phyloP scores from a whole-genome alignment of 352 stramenopile species.

The Elongisporangium anandrum region DNA sequence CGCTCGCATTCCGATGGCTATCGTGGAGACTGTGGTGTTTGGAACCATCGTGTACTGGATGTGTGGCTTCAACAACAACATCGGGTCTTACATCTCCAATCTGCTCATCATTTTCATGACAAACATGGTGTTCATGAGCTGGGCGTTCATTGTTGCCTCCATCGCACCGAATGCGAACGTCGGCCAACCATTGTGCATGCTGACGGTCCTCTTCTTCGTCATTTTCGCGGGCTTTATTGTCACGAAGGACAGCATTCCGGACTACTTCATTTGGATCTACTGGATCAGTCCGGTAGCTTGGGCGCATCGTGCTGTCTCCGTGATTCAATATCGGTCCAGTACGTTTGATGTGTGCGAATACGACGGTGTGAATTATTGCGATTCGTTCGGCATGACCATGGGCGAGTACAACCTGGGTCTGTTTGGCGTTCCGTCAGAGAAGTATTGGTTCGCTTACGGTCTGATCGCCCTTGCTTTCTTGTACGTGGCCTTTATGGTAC shows the following conservation, averaged over 20 bases:
- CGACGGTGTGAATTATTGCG: too few species aligned
- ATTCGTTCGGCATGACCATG: slow-evolving; percentile 8
- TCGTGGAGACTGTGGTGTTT: slow-evolving; percentile 70
- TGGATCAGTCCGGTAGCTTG: too few species aligned
- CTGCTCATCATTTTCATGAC: slow-evolving; percentile 48
- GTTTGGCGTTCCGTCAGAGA: slow-evolving; percentile 14
- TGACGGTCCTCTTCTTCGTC: too few species aligned
- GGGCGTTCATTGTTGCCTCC: slow-evolving; percentile 35
- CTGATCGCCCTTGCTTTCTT: slow-evolving; percentile 25
- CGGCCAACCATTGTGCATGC: slow-evolving; percentile 25
- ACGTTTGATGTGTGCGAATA: too few species aligned
- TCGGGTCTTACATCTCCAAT: slow-evolving; percentile 47
- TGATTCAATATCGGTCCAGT: too few species aligned
- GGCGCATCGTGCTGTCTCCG: too few species aligned
- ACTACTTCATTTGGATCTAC: too few species aligned
- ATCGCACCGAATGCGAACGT: slow-evolving; percentile 27
- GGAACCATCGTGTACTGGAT: slow-evolving; percentile 80
- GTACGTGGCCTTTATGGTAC: slow-evolving; percentile 16
- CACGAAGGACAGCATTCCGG: too few species aligned
- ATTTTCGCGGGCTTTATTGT: too few species aligned
- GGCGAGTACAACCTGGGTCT: slow-evolving; percentile 13
- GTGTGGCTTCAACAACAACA: slow-evolving; percentile 40
- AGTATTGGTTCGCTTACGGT: slow-evolving; percentile 19
- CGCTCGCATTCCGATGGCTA: slow-evolving; percentile 27
- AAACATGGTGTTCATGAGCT: slow-evolving; percentile 24